These are phyloP conservation scores for Xerocomus spinulosus DNA, from an alignment of 768 basidiomycete species.

Conservation along the genomic window DNA sequence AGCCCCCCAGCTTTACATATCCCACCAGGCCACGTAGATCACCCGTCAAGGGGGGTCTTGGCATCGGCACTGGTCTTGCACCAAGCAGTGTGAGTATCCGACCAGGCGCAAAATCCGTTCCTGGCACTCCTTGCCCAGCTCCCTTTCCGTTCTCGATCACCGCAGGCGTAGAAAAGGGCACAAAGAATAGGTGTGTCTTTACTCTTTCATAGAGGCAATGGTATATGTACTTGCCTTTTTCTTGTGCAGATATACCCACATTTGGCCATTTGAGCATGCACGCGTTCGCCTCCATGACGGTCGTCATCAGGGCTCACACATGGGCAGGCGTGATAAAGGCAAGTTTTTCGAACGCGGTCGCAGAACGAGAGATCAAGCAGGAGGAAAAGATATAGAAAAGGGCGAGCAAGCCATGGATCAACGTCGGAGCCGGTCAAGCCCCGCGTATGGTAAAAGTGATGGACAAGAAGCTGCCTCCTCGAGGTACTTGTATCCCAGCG, in stretches of 20 bases:
- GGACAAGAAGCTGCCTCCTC: constrained; percentile 1
- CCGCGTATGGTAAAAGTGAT: constrained; percentile 3
- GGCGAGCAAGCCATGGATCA: constrained; percentile 2
- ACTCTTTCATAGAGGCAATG: not conserved
- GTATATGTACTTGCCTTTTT: constrained; percentile 5
- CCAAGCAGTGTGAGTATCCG: constrained; percentile 1
- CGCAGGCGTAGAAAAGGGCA: constrained; percentile 91
- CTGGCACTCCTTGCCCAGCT: constrained; percentile 14
- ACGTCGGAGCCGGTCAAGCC: constrained; percentile 21
- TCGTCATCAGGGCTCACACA: constrained; percentile 33
- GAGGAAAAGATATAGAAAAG: constrained; percentile 3
- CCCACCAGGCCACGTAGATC: constrained; percentile 7
- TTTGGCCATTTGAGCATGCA: constrained; percentile 97
- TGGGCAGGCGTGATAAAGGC: constrained; percentile 18
- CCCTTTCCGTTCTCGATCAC: constrained; percentile 88
- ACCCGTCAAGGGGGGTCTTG: not conserved
- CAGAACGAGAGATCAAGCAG: constrained; percentile 5
- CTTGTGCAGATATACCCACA: constrained; percentile 75
- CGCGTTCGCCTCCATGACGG: constrained; percentile 63
- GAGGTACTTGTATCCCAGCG: constrained; percentile 8
- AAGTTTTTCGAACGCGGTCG: constrained; percentile 17
- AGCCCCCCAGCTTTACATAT: constrained; percentile 7
- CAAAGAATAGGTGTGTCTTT: constrained; percentile 73
- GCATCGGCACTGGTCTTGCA: not conserved
- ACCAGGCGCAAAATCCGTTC: constrained; percentile 14